Base-by-base conservation (phyloP, 805 yeast genomes). In the Priceomyces haplophilus region DNA sequence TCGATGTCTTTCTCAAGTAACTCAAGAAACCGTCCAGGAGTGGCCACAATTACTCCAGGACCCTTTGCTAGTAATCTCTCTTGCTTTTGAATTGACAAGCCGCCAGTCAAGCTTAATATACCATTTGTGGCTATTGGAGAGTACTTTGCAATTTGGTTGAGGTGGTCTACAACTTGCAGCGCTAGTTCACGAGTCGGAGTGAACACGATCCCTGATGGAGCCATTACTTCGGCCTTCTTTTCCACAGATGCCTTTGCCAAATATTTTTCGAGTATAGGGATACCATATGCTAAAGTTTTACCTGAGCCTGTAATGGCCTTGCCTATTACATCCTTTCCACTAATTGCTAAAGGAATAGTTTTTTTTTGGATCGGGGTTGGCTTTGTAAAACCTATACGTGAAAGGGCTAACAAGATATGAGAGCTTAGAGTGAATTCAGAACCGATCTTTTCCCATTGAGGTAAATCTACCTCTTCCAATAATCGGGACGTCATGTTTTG, bases 251-350 rank as follows among this genome's bases (percentile, higher is more conserved):
- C 39, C 7, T 62, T 60, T 12, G 52, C 43, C 15, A 80, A 52
- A 45, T 78, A 76, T 45, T 73, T 78, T 56, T 91, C 96, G 46
- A 93, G 62, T 21, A 95, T 83, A 7, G 99, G 97, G 20, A 93
- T 79, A 36, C 97, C 97, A 61, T 88, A 93, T 0, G 99, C 99
- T 44, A 90, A 69, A 0, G 99, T 93, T 60, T 93, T 93, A 73
- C 99, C 99, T 1, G 96, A 87, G 61, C 99, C 99, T 1, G 99
- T 93, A 8, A 93, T 84, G 12, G 99, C 99, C 58, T 91, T 93
- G 42, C 99, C 99, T 50, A 93, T 82, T 3, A 93, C 78, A 64
- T 93, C 98, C 27, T 72, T 74, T 4, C 90, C 95, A 21, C 72
- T 69, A 11, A 88, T 45, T 2, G 91, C 88, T 20, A 73, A 54